Conservation (phyloP, 805 yeast species). For the Candida quercuum region DNA sequence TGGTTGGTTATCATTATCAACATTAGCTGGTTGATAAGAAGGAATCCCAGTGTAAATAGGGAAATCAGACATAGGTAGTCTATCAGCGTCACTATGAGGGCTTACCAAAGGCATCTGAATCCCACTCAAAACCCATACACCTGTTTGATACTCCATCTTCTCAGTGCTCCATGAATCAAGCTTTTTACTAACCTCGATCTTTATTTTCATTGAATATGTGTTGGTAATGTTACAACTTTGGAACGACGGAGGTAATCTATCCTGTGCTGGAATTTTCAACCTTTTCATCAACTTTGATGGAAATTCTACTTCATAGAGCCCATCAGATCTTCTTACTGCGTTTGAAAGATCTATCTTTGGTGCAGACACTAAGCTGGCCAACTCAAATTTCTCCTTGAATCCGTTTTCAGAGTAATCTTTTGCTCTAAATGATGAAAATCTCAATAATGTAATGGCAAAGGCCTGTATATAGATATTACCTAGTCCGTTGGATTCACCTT, state of each 20-base stretch:
- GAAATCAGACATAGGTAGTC: too few relatives aligned
- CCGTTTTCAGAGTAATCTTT: background rate
- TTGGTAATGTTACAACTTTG: constrained; percentile 50
- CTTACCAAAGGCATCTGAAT: too few relatives aligned
- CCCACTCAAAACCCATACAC: constrained; percentile 3
- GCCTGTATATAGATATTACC: constrained; percentile 5
- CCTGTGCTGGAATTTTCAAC: constrained; percentile 21
- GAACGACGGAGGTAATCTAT: constrained; percentile 46
- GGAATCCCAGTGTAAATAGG: too few relatives aligned
- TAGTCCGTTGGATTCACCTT: constrained; percentile 2
- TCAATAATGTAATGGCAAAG: background rate
- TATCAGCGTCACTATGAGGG: too few relatives aligned
- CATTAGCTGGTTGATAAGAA: too few relatives aligned
- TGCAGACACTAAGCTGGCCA: background rate
- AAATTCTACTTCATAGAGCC: background rate
- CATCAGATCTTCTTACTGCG: background rate
- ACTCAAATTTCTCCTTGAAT: background rate
- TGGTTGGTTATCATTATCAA: too few relatives aligned
- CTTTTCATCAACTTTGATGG: background rate
- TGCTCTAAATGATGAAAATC: background rate
- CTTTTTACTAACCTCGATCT: constrained; percentile 12
- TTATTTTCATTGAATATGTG: constrained; percentile 32
- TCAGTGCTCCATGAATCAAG: background rate
- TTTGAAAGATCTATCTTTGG: background rate
- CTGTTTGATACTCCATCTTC: background rate